phyloP scores from a whole-genome alignment of 768 basidiomycete genomes.

The Suillus clintonianus region DNA sequence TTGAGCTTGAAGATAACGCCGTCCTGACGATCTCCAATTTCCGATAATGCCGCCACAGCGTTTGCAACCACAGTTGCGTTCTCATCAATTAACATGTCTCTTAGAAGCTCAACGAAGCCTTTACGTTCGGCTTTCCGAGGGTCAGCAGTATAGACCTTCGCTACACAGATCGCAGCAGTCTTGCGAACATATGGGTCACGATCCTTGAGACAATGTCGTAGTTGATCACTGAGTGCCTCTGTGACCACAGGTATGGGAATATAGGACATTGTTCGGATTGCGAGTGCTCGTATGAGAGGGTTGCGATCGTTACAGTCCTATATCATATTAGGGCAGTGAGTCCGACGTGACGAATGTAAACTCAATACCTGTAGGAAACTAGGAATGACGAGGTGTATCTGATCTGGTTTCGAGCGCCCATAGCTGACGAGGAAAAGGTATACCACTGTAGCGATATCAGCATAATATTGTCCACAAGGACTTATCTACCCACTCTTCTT shows the following conservation, averaged over 20 bases:
- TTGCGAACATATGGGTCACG: slow-evolving; percentile 97
- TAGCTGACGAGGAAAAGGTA: slow-evolving; percentile 98
- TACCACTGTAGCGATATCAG: slow-evolving; percentile 65
- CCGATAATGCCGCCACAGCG: slow-evolving; percentile 94
- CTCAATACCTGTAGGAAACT: slow-evolving; percentile 78
- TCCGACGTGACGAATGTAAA: not conserved
- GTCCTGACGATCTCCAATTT: slow-evolving; percentile 93
- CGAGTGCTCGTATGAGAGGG: slow-evolving; percentile 93
- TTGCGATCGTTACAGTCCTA: slow-evolving; percentile 97
- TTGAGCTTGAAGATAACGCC: slow-evolving; percentile 93
- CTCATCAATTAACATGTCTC: slow-evolving; percentile 88
- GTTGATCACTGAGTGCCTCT: slow-evolving; percentile 82
- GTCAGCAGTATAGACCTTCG: slow-evolving; percentile 91
- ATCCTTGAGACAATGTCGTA: slow-evolving; percentile 91
- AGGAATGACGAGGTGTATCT: slow-evolving; percentile 88
- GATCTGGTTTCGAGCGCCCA: slow-evolving; percentile 90
- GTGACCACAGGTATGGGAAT: slow-evolving; percentile 91
- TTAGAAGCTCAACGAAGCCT: slow-evolving; percentile 87
- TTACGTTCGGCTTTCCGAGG: slow-evolving; percentile 83
- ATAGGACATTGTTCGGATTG: slow-evolving; percentile 99
- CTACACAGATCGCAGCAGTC: slow-evolving; percentile 97
- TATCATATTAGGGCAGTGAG: slow-evolving; percentile 13
- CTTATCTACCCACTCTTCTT: slow-evolving; percentile 85
- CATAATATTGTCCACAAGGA: not conserved
- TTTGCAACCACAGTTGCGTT: slow-evolving; percentile 99